Evolutionary conservation across 2,329 filamentous ascomycete genomes (phyloP).

Genomic region (Ophiostoma australiae): DNA sequence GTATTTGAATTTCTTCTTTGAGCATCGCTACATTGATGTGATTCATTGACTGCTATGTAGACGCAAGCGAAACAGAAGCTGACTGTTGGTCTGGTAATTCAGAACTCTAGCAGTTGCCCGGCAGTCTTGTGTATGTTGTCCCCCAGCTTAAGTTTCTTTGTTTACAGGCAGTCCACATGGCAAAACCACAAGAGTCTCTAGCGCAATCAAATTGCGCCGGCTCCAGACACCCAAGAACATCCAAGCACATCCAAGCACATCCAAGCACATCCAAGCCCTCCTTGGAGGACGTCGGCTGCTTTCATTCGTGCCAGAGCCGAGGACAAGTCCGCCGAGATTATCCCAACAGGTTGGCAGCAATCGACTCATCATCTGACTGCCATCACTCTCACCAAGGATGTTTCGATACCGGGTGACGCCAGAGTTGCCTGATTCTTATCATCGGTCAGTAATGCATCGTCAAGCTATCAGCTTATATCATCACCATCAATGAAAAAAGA

Average conservation of each 20-base stretch:
- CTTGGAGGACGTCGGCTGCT: background rate
- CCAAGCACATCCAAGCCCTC: background rate
- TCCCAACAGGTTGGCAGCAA: background rate
- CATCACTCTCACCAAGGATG: background rate
- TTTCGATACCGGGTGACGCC: background rate
- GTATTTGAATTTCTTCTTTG: background rate
- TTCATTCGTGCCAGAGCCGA: background rate
- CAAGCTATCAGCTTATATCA: background rate
- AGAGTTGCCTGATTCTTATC: background rate
- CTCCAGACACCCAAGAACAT: background rate
- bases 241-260: background rate
- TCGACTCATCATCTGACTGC: background rate
- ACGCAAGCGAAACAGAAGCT: background rate
- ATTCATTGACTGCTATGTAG: background rate
- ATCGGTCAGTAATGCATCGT: background rate
- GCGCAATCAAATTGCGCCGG: background rate
- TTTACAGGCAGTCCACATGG: background rate
- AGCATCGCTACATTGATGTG: background rate
- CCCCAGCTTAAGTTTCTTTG: background rate
- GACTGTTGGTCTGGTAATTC: background rate
- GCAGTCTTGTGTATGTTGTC: background rate
- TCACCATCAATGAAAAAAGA: background rate
- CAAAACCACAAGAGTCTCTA: background rate
- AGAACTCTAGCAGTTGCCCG: background rate
- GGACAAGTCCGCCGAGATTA: background rate